phyloP scores from a whole-genome alignment of 2,329 filamentous ascomycete species.

The Cladorrhinum sp. region DNA sequence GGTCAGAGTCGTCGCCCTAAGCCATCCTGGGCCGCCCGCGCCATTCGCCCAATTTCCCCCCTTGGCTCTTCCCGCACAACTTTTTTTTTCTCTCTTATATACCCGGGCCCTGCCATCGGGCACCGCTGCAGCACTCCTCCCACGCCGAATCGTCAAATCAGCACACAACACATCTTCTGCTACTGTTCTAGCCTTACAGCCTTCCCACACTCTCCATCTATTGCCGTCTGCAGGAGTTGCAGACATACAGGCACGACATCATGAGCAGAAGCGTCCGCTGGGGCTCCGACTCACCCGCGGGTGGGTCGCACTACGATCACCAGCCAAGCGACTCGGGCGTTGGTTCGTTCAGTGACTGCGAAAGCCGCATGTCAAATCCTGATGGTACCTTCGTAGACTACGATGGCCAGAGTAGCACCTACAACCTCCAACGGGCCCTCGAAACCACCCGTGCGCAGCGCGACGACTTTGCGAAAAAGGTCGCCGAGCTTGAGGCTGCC shows the following conservation, averaged over 20 bases:
- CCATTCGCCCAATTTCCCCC: conserved; percentile 28
- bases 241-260: conserved; percentile 11
- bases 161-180: conserved; percentile 32
- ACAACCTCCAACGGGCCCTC: conserved; percentile 31
- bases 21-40: conserved; percentile 12
- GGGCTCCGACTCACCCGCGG: conserved; percentile 29
- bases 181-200: conserved; percentile 27
- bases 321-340: conserved; percentile 34
- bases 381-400: conserved; percentile 28
- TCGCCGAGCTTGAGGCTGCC: conserved; percentile 25
- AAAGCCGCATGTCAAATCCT: conserved; percentile 28
- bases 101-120: conserved; percentile 30
- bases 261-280: conserved; percentile 34
- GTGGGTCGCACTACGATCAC: conserved; percentile 31
- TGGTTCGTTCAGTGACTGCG: conserved; percentile 34
- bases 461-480: conserved; percentile 28
- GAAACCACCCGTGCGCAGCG: conserved; percentile 22
- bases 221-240: background rate
- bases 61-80: conserved; percentile 15
- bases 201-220: conserved; percentile 9
- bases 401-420: conserved; percentile 28
- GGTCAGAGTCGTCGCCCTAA: conserved; percentile 7
- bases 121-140: conserved; percentile 32
- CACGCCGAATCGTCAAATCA: conserved; percentile 32
- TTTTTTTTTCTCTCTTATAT: conserved; percentile 28